Percentiles rank a stretch among this genome's conserved stretches.
Conservation (phyloP, 306 rosid species). For the Oxytropis ochrocephala region DNA sequence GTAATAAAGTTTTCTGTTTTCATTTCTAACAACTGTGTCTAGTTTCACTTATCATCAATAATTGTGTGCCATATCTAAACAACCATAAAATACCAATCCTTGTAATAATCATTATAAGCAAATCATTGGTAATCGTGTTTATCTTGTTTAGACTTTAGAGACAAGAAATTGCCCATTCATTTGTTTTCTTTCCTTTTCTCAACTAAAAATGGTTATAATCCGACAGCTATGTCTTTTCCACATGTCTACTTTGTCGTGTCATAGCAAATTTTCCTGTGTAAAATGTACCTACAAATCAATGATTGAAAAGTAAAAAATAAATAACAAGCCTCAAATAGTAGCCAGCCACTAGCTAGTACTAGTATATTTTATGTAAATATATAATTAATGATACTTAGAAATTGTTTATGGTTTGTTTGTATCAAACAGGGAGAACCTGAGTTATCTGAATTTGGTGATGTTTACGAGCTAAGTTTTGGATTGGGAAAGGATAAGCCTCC, state of each 20-base stretch:
- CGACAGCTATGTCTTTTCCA: conserved; percentile 28
- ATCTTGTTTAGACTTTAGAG: conserved; percentile 17
- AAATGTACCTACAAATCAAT: not conserved
- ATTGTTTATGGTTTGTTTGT: not conserved
- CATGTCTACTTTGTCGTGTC: conserved; percentile 5
- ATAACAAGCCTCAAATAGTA: not conserved
- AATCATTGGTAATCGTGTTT: conserved; percentile 10
- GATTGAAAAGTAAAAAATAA: conserved; percentile 26
- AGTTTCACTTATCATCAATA: conserved; percentile 12
- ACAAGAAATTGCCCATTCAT: conserved; percentile 14
- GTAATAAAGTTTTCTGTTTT: not conserved
- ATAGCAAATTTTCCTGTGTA: not conserved
- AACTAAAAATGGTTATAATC: not conserved
- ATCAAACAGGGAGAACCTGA: conserved; percentile 70
- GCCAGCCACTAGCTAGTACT: not conserved
- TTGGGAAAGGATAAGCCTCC: conserved; percentile 72
- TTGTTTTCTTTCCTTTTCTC: conserved; percentile 6
- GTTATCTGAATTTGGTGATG: conserved; percentile 72
- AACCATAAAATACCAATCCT: conserved; percentile 20
- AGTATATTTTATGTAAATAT: not conserved
- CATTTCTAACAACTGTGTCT: not conserved
- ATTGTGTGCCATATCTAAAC: not conserved
- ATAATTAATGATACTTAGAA: not conserved
- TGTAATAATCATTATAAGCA: conserved; percentile 33
- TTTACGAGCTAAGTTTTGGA: conserved; percentile 63